Base-by-base conservation (phyloP, 768 basidiomycete genomes). In the Vishniacozyma victoriae region DNA sequence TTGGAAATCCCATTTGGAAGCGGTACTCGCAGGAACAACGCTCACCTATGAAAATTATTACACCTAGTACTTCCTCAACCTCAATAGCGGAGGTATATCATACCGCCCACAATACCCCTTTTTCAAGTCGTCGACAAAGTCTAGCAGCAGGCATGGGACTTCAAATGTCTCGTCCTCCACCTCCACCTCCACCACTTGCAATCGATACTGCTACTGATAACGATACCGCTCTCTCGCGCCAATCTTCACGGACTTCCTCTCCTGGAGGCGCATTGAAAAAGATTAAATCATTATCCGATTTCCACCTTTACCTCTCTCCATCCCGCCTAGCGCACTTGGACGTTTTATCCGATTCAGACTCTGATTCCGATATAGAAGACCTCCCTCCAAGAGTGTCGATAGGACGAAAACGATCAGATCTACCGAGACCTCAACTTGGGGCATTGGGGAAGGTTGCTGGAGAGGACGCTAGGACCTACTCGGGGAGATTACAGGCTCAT, bases 221-320 rank as follows among this genome's bases (percentile, higher is more conserved):
- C n/a, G n/a, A n/a, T n/a, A n/a, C n/a, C n/a, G n/a, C n/a, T n/a
- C n/a, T n/a, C n/a, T n/a, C n/a, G n/a, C n/a, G n/a, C n/a, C n/a
- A n/a, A n/a, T n/a, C n/a, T n/a, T n/a, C n/a, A n/a, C n/a, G n/a
- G n/a, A n/a, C n/a, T n/a, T n/a, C n/a, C n/a, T n/a, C 29, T 9
- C 29, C 29, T 9, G 2, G 15, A 40, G 19, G 16, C 44, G 50
- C 6, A 27, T 61, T 19, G 57, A 59, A 31, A n/a, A 50, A 67
- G 4, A 62, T 72, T 22, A 62, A 64, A 39, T 68, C 66, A 0
- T 41, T 70, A 27, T 56, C 62, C 4, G 55, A 70, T 46, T 72
- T 70, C 47, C 60, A 63, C 26, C 62, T 72, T 2, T 66, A 72
- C 43, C 60, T 72, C 0, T 70, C 70, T 2, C 68, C 68, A 0